These are phyloP conservation scores for Gomphus bonarii DNA, from an alignment of 1,284 basidiomycete species.

Conservation along the genomic window DNA sequence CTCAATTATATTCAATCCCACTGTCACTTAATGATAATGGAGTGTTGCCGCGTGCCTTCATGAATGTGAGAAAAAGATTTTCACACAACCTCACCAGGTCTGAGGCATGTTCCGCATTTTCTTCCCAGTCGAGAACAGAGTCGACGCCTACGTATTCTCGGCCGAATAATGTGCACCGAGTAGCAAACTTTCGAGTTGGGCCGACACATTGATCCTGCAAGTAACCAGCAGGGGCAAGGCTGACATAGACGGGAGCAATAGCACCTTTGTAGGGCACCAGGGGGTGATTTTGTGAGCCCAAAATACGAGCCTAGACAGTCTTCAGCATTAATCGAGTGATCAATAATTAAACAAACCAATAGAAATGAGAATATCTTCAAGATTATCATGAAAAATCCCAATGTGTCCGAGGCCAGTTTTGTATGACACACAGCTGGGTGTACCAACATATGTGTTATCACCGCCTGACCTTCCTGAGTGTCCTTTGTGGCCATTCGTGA, in stretches of 20 bases:
- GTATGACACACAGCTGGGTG: conserved; percentile 72
- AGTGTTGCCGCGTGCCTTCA: not conserved
- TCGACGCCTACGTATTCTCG: conserved; percentile 16
- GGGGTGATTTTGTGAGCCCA: conserved; percentile 56
- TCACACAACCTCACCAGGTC: conserved; percentile 17
- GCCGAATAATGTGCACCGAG: conserved; percentile 15
- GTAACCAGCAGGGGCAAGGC: not conserved
- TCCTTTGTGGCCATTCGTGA: conserved; percentile 31
- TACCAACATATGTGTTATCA: conserved; percentile 50
- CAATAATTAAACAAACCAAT: conserved; percentile 41
- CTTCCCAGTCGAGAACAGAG: conserved; percentile 15
- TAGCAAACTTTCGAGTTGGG: conserved; percentile 15
- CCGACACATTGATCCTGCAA: not conserved
- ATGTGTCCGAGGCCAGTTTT: conserved; percentile 42
- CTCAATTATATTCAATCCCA: not conserved
- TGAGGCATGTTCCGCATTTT: conserved; percentile 11
- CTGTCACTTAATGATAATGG: not conserved
- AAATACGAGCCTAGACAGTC: conserved; percentile 42
- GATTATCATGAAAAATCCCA: conserved; percentile 37
- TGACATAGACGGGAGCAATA: conserved; percentile 44
- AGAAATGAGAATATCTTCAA: conserved; percentile 57
- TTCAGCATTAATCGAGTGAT: not conserved
- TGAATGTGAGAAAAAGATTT: conserved; percentile 13
- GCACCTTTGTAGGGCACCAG: conserved; percentile 54
- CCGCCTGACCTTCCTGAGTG: conserved; percentile 18